A percentile compares a stretch with the other conserved stretches of the same genome.
Conservation (phyloP, 208 protist genomes). For the Zelonia costaricensis region DNA sequence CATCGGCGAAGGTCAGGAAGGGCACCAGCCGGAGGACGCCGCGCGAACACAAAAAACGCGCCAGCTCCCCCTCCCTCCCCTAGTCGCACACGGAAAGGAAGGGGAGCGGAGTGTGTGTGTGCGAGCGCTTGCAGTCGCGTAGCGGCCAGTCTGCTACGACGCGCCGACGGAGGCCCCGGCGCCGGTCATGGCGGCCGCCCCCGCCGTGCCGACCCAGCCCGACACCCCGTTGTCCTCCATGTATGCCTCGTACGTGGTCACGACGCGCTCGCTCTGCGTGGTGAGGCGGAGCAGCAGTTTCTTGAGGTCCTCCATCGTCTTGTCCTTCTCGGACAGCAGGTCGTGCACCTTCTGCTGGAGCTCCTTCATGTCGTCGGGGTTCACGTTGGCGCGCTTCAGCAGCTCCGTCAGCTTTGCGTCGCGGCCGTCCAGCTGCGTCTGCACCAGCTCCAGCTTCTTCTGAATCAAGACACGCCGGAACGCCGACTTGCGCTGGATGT, state of each 20-base stretch:
- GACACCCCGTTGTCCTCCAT: slow-evolving; percentile 77
- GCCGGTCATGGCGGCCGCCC: not conserved
- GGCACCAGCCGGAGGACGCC: too few relatives aligned
- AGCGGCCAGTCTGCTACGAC: too few relatives aligned
- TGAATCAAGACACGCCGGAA: slow-evolving; percentile 96
- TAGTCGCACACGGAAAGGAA: too few relatives aligned
- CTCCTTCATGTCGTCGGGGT: slow-evolving; percentile 88
- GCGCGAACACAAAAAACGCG: too few relatives aligned
- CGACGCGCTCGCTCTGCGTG: slow-evolving; percentile 63
- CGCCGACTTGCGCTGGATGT: slow-evolving; percentile 94
- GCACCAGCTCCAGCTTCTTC: slow-evolving; percentile 94
- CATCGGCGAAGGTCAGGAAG: too few relatives aligned
- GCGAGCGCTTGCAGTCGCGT: too few relatives aligned
- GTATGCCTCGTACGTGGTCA: slow-evolving; percentile 84
- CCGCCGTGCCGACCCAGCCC: slow-evolving; percentile 26
- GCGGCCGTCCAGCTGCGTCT: slow-evolving; percentile 92
- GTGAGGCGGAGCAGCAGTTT: slow-evolving; percentile 74
- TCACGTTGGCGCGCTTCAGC: slow-evolving; percentile 94
- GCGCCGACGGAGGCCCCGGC: too few relatives aligned
- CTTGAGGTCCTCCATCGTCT: slow-evolving; percentile 95
- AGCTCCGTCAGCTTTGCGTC: slow-evolving; percentile 94
- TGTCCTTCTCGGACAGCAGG: slow-evolving; percentile 96
- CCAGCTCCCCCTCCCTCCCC: too few relatives aligned
- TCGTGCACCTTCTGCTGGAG: slow-evolving; percentile 95
- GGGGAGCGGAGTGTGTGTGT: too few relatives aligned